Conservation (phyloP, 2,329 filamentous ascomycete genomes). For the Hymenoscyphus scutula region DNA sequence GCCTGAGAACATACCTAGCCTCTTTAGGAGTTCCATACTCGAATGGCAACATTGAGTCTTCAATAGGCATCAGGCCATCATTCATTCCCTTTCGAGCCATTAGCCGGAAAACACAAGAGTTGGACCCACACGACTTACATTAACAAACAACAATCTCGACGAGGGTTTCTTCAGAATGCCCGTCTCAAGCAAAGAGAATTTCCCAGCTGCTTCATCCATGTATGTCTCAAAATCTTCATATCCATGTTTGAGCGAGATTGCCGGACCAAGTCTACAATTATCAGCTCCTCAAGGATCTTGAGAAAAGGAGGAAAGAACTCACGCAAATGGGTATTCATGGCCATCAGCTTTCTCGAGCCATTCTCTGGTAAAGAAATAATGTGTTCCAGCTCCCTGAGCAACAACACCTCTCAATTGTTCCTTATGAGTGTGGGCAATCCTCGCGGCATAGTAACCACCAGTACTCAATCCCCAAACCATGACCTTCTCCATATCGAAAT, state of each 20-base stretch:
- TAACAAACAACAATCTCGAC: constrained; percentile 58
- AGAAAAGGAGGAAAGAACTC: constrained; percentile 24
- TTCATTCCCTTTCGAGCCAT: constrained; percentile 48
- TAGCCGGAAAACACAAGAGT: background rate
- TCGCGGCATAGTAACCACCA: constrained; percentile 67
- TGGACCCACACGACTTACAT: constrained; percentile 42
- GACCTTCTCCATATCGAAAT: constrained; percentile 56
- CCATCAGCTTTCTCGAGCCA: constrained; percentile 62
- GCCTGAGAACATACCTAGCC: constrained; percentile 44
- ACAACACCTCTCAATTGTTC: constrained; percentile 52
- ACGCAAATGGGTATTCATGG: constrained; percentile 64
- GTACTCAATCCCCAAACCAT: constrained; percentile 64
- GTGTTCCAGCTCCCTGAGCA: constrained; percentile 62
- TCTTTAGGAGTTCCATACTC: constrained; percentile 66
- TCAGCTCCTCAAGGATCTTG: background rate
- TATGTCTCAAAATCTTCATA: constrained; percentile 56
- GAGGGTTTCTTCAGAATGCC: constrained; percentile 56
- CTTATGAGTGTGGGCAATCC: constrained; percentile 66
- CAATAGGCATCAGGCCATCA: constrained; percentile 66
- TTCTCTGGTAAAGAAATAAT: constrained; percentile 57
- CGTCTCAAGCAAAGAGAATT: constrained; percentile 60
- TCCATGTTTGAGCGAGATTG: constrained; percentile 62
- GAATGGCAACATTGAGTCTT: constrained; percentile 63
- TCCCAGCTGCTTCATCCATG: constrained; percentile 51
- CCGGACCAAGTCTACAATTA: constrained; percentile 45